phyloP scores from a whole-genome alignment of 1,139 yeast genomes.

The Saccharomyces hybrid region DNA sequence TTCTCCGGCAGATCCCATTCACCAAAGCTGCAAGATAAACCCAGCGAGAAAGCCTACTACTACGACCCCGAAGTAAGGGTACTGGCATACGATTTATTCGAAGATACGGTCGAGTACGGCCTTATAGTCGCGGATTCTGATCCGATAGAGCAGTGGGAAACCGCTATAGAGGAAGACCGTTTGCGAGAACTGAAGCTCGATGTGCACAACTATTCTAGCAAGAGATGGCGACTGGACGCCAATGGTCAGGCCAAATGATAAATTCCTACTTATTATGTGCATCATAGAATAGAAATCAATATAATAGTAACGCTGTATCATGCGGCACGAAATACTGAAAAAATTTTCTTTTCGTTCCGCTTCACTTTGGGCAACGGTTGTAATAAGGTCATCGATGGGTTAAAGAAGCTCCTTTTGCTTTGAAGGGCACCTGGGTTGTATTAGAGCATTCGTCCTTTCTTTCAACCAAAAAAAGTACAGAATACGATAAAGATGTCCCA shows the following conservation, averaged over 20 bases:
- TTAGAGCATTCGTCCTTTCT: neutral
- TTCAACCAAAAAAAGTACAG: neutral
- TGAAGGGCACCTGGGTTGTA: neutral
- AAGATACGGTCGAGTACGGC: conserved; percentile 51
- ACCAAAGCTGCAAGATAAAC: conserved; percentile 13
- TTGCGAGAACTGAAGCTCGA: conserved; percentile 2
- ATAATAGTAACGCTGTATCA: neutral
- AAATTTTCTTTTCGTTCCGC: neutral
- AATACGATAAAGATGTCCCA: conserved; percentile 42
- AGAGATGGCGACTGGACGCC: neutral
- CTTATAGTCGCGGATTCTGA: conserved; percentile 23
- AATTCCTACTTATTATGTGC: neutral
- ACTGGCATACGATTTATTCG: conserved; percentile 42
- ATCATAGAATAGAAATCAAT: neutral
- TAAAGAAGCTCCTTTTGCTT: conserved; percentile 1
- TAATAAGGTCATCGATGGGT: neutral
- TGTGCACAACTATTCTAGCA: neutral
- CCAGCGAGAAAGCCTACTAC: neutral
- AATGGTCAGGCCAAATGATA: neutral
- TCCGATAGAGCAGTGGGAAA: conserved; percentile 28
- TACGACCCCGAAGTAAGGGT: conserved; percentile 21
- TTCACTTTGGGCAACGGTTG: neutral
- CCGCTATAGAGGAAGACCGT: conserved; percentile 5
- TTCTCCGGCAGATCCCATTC: conserved; percentile 8
- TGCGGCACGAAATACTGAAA: neutral